Evolutionary conservation across 2,329 filamentous ascomycete genomes (phyloP), one percentile per base, ranked within the genome.

Genomic region (Apiospora malaysiana): DNA sequence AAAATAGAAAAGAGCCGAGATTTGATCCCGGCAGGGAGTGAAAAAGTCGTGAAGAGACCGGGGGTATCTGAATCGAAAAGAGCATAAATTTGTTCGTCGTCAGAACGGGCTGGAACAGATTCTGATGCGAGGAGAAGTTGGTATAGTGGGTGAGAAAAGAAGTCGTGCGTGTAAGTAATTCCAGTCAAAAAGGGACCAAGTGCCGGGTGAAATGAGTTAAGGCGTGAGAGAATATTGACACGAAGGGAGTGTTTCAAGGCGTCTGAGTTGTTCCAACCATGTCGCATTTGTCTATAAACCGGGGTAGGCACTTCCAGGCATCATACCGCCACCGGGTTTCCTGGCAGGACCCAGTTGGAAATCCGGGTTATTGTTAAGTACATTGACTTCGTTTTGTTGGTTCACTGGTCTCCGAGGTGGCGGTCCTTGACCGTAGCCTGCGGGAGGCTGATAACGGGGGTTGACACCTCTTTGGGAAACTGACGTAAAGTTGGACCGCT

Each of bases 401-500:
- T 86, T 87, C 27, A 83, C 82, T 32, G 85, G 85, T 69, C 82
- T 81, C 49, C 84, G 83, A 47, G 83, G 83, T 70, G 81, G 83
- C 78, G 77, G 32, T 32, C 3, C 83, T 75, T 81, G 85, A 75
- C 77, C 84, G 75, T 82, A 84, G 10, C 83, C 82, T 69, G 75
- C 83, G 79, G 47, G 84, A 80, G 79, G 18, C 82, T 81, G 86
- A 83, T 42, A 86, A 72, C 91, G 91, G 8, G 95, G 95, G 80
- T 98, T 98, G 70, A 98, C 85, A 1, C 93, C 93, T 45, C 95
- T 89, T 81, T 98, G 94, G 0, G 92, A 95, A 65, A 98, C 92
- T 14, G 93, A 96, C 1, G 95, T 98, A 82, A 97, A 98, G 76
- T 92, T 93, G 65, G 91, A 95, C 32, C 90, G 88, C 78, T 97